A percentile compares a stretch with the other conserved stretches of the same genome.
Conservation (phyloP, 2,329 filamentous ascomycete genomes). For the Apiospora saccharicola region DNA sequence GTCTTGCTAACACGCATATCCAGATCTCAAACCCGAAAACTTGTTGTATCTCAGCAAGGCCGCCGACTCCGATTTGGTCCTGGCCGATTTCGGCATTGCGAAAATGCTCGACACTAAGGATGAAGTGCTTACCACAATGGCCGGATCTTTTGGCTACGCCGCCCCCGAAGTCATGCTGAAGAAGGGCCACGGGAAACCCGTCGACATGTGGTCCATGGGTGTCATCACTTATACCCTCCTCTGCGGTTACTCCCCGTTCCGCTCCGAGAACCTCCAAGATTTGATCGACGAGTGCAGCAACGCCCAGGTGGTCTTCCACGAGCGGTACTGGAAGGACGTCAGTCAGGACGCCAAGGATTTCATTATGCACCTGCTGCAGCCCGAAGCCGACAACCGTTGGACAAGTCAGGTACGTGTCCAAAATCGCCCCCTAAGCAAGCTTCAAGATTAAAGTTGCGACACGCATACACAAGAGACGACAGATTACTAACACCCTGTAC, state of each 20-base stretch:
- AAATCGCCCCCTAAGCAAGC: background rate
- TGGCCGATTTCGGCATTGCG: constrained; percentile 97
- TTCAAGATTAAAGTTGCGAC: constrained; percentile 25
- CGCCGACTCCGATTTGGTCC: constrained; percentile 81
- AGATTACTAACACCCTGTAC: constrained; percentile 25
- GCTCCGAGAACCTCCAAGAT: constrained; percentile 90
- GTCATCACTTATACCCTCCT: constrained; percentile 98
- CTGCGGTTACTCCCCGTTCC: constrained; percentile 97
- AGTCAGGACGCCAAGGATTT: constrained; percentile 96
- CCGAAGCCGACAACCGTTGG: constrained; percentile 77
- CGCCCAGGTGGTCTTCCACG: constrained; percentile 89
- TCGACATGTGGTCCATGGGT: constrained; percentile 99
- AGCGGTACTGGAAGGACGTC: constrained; percentile 98
- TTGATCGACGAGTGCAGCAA: constrained; percentile 93
- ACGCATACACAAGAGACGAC: background rate
- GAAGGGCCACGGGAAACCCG: constrained; percentile 95
- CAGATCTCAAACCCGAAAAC: constrained; percentile 98
- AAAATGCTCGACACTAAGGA: constrained; percentile 94
- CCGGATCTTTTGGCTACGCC: constrained; percentile 96
- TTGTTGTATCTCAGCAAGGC: constrained; percentile 88
- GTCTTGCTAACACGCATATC: background rate
- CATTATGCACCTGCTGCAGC: constrained; percentile 81
- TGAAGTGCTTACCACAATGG: constrained; percentile 97
- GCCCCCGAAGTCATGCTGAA: constrained; percentile 99
- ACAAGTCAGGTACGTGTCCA: constrained; percentile 71